Conservation (phyloP, 2,329 filamentous ascomycete species). For the Dothidotthia symphoricarpi region DNA sequence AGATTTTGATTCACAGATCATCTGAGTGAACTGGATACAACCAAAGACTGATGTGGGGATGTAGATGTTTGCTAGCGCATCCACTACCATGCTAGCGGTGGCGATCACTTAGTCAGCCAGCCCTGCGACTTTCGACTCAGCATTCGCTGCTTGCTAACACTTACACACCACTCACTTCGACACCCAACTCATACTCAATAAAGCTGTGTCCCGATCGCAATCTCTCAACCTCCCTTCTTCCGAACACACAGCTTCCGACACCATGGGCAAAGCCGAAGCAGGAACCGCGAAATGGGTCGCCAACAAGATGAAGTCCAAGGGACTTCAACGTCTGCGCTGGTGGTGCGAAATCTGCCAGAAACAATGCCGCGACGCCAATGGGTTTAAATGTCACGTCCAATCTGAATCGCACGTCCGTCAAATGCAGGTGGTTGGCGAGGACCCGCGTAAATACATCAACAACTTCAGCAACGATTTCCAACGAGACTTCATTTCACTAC, state of each 20-base stretch:
- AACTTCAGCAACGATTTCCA: conserved; percentile 80
- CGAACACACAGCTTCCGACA: conserved; percentile 10
- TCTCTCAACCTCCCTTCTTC: no score
- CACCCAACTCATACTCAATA: not conserved
- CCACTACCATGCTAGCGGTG: conserved; percentile 2
- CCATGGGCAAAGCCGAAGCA: conserved; percentile 88
- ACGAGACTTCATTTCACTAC: conserved; percentile 71
- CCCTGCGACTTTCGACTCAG: conserved; percentile 3
- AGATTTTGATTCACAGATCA: no score
- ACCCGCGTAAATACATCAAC: conserved; percentile 79
- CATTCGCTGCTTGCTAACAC: not conserved
- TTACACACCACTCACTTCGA: not conserved
- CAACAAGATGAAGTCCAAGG: conserved; percentile 78
- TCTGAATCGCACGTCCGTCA: conserved; percentile 86
- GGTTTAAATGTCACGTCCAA: conserved; percentile 66
- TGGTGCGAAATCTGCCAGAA: conserved; percentile 80
- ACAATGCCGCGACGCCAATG: conserved; percentile 81
- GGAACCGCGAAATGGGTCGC: conserved; percentile 86
- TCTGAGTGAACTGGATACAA: no score
- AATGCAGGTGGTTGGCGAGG: conserved; percentile 82
- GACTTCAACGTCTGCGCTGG: conserved; percentile 72
- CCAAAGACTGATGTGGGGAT: no score
- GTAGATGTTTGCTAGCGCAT: no score
- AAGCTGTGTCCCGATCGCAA: no score
- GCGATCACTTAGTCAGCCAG: conserved; percentile 9